Evolutionary conservation across 805 yeast genomes (phyloP).

Genomic region (Kurtzmaniella cleridarum): DNA sequence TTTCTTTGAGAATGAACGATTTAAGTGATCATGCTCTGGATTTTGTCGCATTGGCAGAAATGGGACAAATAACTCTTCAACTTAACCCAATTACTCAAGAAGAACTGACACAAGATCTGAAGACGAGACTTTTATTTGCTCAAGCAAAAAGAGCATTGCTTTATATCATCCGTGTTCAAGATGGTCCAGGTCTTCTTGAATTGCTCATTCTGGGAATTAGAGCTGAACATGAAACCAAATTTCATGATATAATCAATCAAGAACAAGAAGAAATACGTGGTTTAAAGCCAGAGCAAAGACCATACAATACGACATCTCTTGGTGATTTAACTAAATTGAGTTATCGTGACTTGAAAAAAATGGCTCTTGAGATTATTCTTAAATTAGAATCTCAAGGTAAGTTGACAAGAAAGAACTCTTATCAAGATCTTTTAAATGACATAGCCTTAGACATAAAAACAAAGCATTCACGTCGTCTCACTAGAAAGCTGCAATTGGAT

Average conservation of each 20-base stretch:
- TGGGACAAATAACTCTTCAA: slow-evolving; percentile 49
- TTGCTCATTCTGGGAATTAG: slow-evolving; percentile 61
- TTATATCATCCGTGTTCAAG: slow-evolving; percentile 80
- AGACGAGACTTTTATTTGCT: slow-evolving; percentile 53
- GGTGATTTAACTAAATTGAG: slow-evolving; percentile 46
- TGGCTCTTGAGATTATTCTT: slow-evolving; percentile 67
- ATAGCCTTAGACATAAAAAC: slow-evolving; percentile 73
- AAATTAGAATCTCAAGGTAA: slow-evolving; percentile 67
- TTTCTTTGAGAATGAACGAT: slow-evolving; percentile 38
- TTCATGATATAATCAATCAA: slow-evolving; percentile 46
- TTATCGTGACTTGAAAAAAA: slow-evolving; percentile 73
- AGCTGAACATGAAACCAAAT: slow-evolving; percentile 63
- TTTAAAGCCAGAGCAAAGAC: slow-evolving; percentile 37
- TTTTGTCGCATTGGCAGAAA: slow-evolving; percentile 44
- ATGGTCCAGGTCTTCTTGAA: slow-evolving; percentile 61
- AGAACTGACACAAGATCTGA: slow-evolving; percentile 48
- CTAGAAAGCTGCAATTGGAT: slow-evolving; percentile 35
- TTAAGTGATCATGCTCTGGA: slow-evolving; percentile 30
- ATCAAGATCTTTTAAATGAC: slow-evolving; percentile 75
- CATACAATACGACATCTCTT: slow-evolving; percentile 41
- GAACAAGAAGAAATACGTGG: slow-evolving; percentile 30
- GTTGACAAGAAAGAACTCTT: slow-evolving; percentile 62
- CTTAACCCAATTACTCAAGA: slow-evolving; percentile 50
- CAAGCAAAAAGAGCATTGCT: slow-evolving; percentile 80
- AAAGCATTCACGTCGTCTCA: slow-evolving; percentile 38